Evolutionary conservation across 2,329 filamentous ascomycete species (phyloP).

Genomic region (Ophiostoma himal-ulmi): DNA sequence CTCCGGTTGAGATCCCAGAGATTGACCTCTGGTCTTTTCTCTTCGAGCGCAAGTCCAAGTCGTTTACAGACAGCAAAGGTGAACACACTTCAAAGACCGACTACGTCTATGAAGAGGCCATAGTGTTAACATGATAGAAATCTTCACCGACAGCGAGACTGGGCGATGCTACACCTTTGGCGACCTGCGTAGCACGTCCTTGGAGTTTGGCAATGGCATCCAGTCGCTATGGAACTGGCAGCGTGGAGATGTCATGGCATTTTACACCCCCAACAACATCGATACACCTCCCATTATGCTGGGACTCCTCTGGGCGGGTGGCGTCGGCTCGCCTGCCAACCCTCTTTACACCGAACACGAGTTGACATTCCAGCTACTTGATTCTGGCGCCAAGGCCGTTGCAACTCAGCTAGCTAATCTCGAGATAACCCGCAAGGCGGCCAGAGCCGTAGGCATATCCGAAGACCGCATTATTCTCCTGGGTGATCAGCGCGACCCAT

Average conservation of each 20-base stretch:
- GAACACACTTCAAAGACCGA: not conserved
- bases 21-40: constrained; percentile 73
- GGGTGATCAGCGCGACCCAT: constrained; percentile 60
- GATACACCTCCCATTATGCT: constrained; percentile 73
- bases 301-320: constrained; percentile 78
- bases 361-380: constrained; percentile 75
- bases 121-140: constrained; percentile 45
- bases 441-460: constrained; percentile 62
- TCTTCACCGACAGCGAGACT: constrained; percentile 71
- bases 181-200: constrained; percentile 58
- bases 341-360: constrained; percentile 80
- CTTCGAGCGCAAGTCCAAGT: constrained; percentile 61
- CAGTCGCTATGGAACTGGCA: constrained; percentile 69
- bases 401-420: constrained; percentile 67
- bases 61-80: constrained; percentile 70
- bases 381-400: constrained; percentile 67
- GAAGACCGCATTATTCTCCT: constrained; percentile 69
- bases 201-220: constrained; percentile 75
- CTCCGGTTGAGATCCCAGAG: constrained; percentile 62
- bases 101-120: not conserved
- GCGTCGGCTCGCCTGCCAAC: constrained; percentile 77
- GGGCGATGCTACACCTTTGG: constrained; percentile 62
- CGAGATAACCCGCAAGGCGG: constrained; percentile 59
- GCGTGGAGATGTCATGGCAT: constrained; percentile 73
- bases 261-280: constrained; percentile 82